These are phyloP conservation scores for Daedaleopsis nitida DNA, from an alignment of 768 basidiomycete genomes.

Conservation along the genomic window DNA sequence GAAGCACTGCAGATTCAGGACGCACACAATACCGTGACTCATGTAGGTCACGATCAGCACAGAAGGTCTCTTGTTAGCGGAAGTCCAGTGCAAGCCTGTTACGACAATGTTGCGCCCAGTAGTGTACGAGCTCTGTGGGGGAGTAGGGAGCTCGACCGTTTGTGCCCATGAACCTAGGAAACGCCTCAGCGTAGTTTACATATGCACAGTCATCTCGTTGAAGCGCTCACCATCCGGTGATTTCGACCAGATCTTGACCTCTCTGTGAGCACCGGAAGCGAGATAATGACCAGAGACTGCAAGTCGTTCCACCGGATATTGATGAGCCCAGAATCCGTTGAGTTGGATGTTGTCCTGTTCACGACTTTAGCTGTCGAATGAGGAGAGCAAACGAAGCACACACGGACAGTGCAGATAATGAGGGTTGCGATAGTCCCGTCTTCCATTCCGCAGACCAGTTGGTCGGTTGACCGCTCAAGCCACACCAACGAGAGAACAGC, in stretches of 20 bases:
- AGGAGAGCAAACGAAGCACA: no score
- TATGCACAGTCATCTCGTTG: no score
- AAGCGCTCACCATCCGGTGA: background rate
- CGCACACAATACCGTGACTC: no score
- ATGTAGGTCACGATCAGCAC: no score
- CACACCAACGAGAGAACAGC: background rate
- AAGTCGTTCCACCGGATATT: slow-evolving; percentile 5
- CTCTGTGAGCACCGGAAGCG: slow-evolving; percentile 4
- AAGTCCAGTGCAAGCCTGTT: no score
- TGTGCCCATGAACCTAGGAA: background rate
- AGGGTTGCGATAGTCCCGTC: slow-evolving; percentile 6
- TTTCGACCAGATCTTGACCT: slow-evolving; percentile 1
- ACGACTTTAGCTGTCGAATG: no score
- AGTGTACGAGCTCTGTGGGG: no score
- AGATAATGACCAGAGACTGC: background rate
- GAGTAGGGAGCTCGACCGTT: no score
- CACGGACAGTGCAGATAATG: background rate
- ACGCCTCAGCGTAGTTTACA: no score
- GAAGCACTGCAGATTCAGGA: no score
- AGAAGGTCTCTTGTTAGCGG: no score
- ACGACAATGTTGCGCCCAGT: no score
- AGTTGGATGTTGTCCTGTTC: background rate
- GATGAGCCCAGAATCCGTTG: slow-evolving; percentile 4
- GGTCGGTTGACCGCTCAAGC: background rate
- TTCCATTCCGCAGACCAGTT: slow-evolving; percentile 6